Evolutionary conservation across 495 filamentous ascomycete species (phyloP), one percentile per base, ranked within the genome.

Genomic region (Evansstolkia leycettana): DNA sequence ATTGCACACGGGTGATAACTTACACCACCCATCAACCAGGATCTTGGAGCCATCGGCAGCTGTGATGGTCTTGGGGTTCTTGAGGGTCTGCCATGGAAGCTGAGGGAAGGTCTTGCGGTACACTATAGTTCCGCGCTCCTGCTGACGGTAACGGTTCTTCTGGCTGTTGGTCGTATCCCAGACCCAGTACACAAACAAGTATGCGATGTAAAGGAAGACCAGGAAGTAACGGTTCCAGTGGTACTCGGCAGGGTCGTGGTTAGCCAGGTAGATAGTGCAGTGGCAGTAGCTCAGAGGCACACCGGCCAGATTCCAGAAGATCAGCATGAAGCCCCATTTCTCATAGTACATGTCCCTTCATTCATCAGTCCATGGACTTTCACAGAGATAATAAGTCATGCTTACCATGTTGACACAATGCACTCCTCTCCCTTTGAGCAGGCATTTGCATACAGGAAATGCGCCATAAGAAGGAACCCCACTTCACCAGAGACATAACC

Each of bases 261-360:
- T 89, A 39, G 85, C 88, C 44, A 98, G 75, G 64, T 88, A 98
- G 50, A 98, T 69, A 24, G 82, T 87, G 70, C 83, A 92, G 69
- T 98, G 89, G 70, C 90, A 96, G 72, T 98, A 98, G 40, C 76
- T 86, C 29, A 96, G 67, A 10, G 90, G 90, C 12, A 98, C 90
- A 43, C 90, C 90, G 37, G 87, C 86, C 53, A 98, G 66, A 62
- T 98, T 98, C 90, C 90, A 98, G 75, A 98, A 98, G 60, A 94
- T 94, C 36, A 98, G 72, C 89, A 98, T 94, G 67, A 96, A 98
- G 47, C 90, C 90, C 84, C 87, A 94, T 69, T 98, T 98, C 69
- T 98, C 90, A 53, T 89, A 88, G 70, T 93, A 94, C 84, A 98
- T 95, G 57, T 98, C 90, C 73, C 73, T 76, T 27, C 7, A 8